Evolutionary conservation across 2,329 filamentous ascomycete species (phyloP).

Genomic region (Exophiala xenobiotica): DNA sequence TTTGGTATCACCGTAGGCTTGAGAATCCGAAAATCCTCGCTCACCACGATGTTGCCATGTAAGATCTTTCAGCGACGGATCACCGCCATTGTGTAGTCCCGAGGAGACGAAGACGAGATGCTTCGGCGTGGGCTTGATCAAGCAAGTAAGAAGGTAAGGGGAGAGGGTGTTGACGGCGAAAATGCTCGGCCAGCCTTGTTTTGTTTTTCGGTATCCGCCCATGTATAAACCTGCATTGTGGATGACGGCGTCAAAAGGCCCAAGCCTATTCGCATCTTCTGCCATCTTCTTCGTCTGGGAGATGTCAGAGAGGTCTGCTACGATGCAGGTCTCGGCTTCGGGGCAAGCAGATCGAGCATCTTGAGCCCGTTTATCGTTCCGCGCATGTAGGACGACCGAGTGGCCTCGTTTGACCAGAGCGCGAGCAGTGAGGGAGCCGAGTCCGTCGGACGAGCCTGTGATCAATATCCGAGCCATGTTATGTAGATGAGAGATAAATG

Average conservation of each 20-base stretch:
- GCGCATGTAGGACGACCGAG: constrained; percentile 57
- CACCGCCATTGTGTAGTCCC: constrained; percentile 51
- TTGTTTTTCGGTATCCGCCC: constrained; percentile 42
- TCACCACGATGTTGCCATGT: constrained; percentile 38
- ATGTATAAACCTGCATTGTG: constrained; percentile 57
- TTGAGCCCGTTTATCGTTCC: constrained; percentile 54
- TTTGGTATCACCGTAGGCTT: constrained; percentile 58
- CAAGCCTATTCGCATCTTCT: constrained; percentile 49
- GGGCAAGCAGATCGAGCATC: constrained; percentile 52
- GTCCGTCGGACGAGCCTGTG: constrained; percentile 59
- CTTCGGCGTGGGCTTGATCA: constrained; percentile 49
- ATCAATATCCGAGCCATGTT: constrained; percentile 52
- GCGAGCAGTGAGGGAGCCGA: constrained; percentile 54
- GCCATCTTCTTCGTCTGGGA: constrained; percentile 54
- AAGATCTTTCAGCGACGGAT: constrained; percentile 33
- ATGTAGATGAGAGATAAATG: not conserved
- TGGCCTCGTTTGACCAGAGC: constrained; percentile 54
- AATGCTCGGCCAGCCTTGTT: constrained; percentile 49
- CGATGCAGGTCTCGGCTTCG: constrained; percentile 50
- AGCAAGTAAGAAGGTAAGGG: constrained; percentile 56
- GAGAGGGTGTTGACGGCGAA: constrained; percentile 59
- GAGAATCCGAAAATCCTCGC: constrained; percentile 30
- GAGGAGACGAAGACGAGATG: constrained; percentile 55
- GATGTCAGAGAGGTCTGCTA: constrained; percentile 55
- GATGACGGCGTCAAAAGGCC: constrained; percentile 56